Conservation (phyloP, 2,329 filamentous ascomycete genomes). For the Penicillium digitatum region DNA sequence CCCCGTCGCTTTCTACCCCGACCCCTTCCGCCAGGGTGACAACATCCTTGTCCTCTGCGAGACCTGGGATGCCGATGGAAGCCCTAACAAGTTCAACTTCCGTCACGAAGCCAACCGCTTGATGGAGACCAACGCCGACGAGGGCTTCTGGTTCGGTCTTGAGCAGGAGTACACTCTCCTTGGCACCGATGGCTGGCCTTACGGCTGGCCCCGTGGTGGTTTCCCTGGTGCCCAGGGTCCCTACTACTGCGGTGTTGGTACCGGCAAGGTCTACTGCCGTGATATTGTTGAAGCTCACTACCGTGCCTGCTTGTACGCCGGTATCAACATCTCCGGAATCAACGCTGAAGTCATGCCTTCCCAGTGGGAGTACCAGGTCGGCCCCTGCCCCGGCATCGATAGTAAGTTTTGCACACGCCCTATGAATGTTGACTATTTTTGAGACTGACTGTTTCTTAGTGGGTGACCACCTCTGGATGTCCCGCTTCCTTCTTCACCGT, state of each 20-base stretch:
- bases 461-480: constrained; percentile 95
- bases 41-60: constrained; percentile 94
- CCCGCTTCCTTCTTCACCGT: constrained; percentile 81
- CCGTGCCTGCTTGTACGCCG: constrained; percentile 83
- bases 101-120: constrained; percentile 85
- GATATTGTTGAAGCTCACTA: constrained; percentile 96
- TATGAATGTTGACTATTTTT: neutral
- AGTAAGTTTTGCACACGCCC: constrained; percentile 52
- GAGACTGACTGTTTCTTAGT: constrained; percentile 50
- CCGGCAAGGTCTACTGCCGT: constrained; percentile 94
- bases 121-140: constrained; percentile 78
- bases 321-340: constrained; percentile 92
- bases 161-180: constrained; percentile 97
- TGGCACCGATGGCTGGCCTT: constrained; percentile 79
- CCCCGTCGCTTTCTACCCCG: constrained; percentile 81
- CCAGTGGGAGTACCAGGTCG: constrained; percentile 98
- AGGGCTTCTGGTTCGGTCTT: constrained; percentile 94
- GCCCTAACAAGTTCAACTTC: constrained; percentile 98
- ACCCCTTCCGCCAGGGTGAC: constrained; percentile 82
- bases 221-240: constrained; percentile 90
- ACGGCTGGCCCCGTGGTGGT: constrained; percentile 83
- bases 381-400: constrained; percentile 79
- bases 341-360: constrained; percentile 98
- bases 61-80: constrained; percentile 90
- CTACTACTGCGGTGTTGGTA: constrained; percentile 97